Evolutionary conservation across 768 basidiomycete genomes (phyloP), one percentile per base, ranked within the genome.

Genomic region (Xerocomellus chrysenteron): DNA sequence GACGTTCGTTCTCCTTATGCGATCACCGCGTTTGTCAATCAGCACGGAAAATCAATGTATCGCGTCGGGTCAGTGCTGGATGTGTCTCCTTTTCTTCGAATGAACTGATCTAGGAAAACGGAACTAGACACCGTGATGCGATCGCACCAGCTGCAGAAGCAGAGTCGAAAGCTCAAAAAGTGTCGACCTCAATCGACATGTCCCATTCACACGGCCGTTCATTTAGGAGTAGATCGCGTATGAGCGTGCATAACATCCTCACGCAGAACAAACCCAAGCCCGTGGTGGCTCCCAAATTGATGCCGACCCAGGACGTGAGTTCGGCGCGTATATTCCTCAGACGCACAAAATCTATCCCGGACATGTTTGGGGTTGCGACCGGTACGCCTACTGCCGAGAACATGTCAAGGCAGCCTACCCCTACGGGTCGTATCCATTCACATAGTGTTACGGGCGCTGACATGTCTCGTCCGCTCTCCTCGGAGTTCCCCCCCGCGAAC

Each of bases 21-120:
- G 39, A 89, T 91, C 63, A 92, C 90, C n/a, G 85, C 86, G 9
- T 85, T 89, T 64, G 80, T 88, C 47, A 92, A 90, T 67, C 88
- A 91, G 67, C 84, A 89, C 71, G 91, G 91, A 51, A 85, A 84
- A 64, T 78, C 81, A 68, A 83, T 88, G 78, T 92, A 78, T 73
- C 86, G 91, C 47, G 80, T 94, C 44, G 85, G 88, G 90, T 91
- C 57, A 71, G 86, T 80, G 32, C 39, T 47, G 10, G 53, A 49
- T 33, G 53, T 54, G 21, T 50, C 47, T 49, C 1, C 12, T 37
- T 40, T 36, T 2, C 5, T 36, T 21, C 5, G 9, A 12, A 17
- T 14, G 28, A 33, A 50, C 47, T 60, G 13, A 70, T 48, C 13
- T 2, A 11, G 28, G 12, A 9, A 26, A 3, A 42, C 6, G 17